phyloP scores from a whole-genome alignment of 495 filamentous ascomycete species.

The Podospora fimiseda region DNA sequence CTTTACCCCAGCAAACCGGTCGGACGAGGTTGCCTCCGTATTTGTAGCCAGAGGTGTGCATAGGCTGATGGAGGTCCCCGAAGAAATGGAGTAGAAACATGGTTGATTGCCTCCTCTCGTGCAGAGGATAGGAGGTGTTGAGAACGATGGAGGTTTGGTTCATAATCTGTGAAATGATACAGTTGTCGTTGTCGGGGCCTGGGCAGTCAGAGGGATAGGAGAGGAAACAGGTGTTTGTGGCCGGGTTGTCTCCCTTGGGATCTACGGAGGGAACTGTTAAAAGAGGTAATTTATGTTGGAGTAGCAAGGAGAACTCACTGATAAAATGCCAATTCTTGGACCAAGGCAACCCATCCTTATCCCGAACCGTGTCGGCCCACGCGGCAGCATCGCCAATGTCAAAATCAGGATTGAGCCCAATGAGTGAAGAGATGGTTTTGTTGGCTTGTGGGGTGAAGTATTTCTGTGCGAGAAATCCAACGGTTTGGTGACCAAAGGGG shows the following conservation, averaged over 20 bases:
- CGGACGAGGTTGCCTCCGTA: conserved; percentile 11
- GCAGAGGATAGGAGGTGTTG: neutral
- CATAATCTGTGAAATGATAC: conserved; percentile 14
- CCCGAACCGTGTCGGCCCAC: conserved; percentile 16
- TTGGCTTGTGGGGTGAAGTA: conserved; percentile 11
- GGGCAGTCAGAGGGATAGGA: conserved; percentile 11
- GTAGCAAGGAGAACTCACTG: conserved; percentile 2
- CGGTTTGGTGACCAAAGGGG: conserved; percentile 16
- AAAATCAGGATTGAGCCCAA: conserved; percentile 4
- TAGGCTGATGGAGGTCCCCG: conserved; percentile 15
- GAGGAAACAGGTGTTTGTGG: conserved; percentile 8
- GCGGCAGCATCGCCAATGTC: conserved; percentile 18
- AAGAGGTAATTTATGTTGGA: too few relatives aligned
- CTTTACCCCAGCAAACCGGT: conserved; percentile 10
- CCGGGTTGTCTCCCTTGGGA: conserved; percentile 14
- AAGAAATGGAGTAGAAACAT: conserved; percentile 18
- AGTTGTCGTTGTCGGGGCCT: conserved; percentile 1
- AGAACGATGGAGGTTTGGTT: conserved; percentile 17
- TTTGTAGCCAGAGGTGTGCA: conserved; percentile 13
- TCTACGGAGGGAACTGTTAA: too few relatives aligned
- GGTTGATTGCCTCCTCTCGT: conserved; percentile 8
- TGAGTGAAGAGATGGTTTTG: conserved; percentile 4
- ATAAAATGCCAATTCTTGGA: conserved; percentile 17
- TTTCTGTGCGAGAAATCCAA: conserved; percentile 14
- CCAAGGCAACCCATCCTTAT: conserved; percentile 12